These are phyloP conservation scores for Ascomycota sp. DNA, from an alignment of 2,329 filamentous ascomycete species.

Conservation along the genomic window DNA sequence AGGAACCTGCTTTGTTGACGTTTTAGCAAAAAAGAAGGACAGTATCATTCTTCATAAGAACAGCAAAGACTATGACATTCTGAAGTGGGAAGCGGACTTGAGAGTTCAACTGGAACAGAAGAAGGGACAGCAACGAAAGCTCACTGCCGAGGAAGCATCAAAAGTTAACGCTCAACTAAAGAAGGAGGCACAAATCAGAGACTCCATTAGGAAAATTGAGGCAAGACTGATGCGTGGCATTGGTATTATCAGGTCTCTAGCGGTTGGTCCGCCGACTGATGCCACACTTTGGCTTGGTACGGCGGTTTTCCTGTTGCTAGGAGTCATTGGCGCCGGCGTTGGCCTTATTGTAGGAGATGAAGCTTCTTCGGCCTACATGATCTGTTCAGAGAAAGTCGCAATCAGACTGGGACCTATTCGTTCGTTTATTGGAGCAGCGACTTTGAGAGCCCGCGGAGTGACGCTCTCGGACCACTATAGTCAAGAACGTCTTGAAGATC, in stretches of 20 bases:
- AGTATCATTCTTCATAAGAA: conserved; percentile 60
- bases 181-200: conserved; percentile 63
- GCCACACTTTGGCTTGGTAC: conserved; percentile 71
- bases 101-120: conserved; percentile 74
- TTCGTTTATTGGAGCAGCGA: conserved; percentile 70
- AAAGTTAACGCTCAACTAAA: conserved; percentile 80
- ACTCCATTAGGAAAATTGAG: conserved; percentile 45
- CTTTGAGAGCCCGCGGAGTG: conserved; percentile 55
- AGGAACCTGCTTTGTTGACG: conserved; percentile 72
- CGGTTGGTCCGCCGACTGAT: conserved; percentile 72
- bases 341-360: conserved; percentile 60
- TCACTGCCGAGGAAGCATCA: conserved; percentile 66
- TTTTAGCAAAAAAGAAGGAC: conserved; percentile 61
- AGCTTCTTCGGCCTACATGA: conserved; percentile 56
- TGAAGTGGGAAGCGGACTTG: conserved; percentile 94
- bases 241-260: conserved; percentile 63
- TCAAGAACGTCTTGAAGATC: conserved; percentile 59
- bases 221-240: conserved; percentile 59
- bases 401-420: conserved; percentile 52
- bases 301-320: conserved; percentile 50
- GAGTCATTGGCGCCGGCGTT: conserved; percentile 57
- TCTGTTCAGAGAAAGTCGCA: conserved; percentile 54
- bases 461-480: conserved; percentile 50
- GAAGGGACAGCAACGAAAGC: conserved; percentile 75
- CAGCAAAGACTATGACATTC: conserved; percentile 78